Evolutionary conservation across 2,329 filamentous ascomycete species (phyloP), one percentile per base, ranked within the genome.

Genomic region (Neonectria neomacrospora): DNA sequence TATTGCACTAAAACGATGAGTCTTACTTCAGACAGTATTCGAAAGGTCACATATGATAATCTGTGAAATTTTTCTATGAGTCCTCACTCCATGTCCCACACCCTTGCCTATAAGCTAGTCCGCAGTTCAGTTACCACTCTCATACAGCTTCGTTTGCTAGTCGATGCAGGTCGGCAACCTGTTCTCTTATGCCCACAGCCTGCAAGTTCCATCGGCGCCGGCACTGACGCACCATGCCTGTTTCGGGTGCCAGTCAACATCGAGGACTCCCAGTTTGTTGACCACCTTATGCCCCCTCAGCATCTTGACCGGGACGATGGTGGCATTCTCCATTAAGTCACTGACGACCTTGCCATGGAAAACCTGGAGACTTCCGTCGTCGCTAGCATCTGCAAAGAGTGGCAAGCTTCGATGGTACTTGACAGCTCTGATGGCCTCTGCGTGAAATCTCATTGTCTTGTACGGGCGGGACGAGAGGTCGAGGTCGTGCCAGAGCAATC

Each of bases 321-420:
- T 96, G 7, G 96, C 94, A 75, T 97, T 97, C 82, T 97, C 94
- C 88, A 99, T 93, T 77, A 97, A 84, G 77, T 99, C 96, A 65
- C 90, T 93, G 30, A 96, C 94, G 28, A 98, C 95, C 80, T 95
- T 97, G 60, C 94, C 95, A 77, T 98, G 95, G 88, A 98, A 98
- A 57, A 99, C 92, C 78, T 99, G 96, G 69, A 98, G 81, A 20
- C 91, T 93, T 28, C 96, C 96, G 77, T 99, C 96, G 76, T 99
- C 96, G 77, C 92, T 96, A 20, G 93, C 94, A 76, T 98, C 95
- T 1, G 94, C 96, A 74, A 99, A 98, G 37, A 99, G 85, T 18
- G 96, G 94, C 44, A 86, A 87, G 64, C 89, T 88, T 61, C 90
- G 89, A 80, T 99, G 96, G 80, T 92, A 99, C 71, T 88, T 90